Base-by-base conservation (phyloP, 768 basidiomycete species). In the Leucosporidium creatinivorum region DNA sequence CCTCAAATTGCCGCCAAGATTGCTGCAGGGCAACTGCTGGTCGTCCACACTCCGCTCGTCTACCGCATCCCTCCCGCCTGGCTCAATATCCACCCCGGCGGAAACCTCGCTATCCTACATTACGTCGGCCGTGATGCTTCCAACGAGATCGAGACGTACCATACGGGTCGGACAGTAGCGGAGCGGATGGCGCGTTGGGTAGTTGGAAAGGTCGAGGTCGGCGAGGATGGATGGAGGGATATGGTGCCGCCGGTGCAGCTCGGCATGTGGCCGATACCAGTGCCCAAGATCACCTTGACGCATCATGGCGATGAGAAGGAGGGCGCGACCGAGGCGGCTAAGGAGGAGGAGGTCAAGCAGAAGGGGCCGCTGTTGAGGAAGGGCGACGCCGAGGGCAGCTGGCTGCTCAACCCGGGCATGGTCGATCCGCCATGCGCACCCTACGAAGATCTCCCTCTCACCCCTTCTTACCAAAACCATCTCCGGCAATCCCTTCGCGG, bases 101-200 rank as follows among this genome's bases (percentile, higher is more conserved):
- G 94, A 51, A 78, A 84, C 9, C 86, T 97, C 61, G 84, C 92
- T 19, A 85, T 99, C 67, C 85, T 94, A 36, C 96, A 99, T 79
- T 97, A 93, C 74, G 86, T 97, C 50, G 96, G 94, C 4, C 84
- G 94, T 63, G 93, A 99, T 76, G 94, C 94, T 0, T 84, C 90
- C 0, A 89, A 94, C 80, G 96, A 99, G 78, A 89, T 98, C 44
- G 85, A 90, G 69, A 93, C 92, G 26, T 97, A 89, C 79, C 71
- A 72, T 23, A 44, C 62, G 31, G 71, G 59, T 2, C 52, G 39
- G 25, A 72, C 71, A 18, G 71, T 72, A 18, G 50, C 33, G 31
- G 63, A 61, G 44, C 23, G 68, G n/a, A 72, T 72, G 71, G 67
- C 44, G 25, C 47, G 71, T 10, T 72, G 71, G 71, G 63, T 67